phyloP scores from a whole-genome alignment of 2,329 filamentous ascomycete genomes.

The Hymenoscyphus salicellus region DNA sequence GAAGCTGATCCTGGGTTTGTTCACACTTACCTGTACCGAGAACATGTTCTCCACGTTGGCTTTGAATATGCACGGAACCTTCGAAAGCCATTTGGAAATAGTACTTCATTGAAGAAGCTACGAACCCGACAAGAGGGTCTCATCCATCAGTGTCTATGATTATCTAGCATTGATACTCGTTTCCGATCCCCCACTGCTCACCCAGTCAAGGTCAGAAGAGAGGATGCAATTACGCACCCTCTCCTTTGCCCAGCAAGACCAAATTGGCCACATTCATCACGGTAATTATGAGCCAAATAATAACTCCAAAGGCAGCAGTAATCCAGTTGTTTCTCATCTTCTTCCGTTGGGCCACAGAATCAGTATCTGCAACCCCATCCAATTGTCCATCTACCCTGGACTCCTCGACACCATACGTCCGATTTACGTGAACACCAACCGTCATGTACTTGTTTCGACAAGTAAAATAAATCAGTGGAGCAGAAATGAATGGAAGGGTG shows the following conservation, averaged over 20 bases:
- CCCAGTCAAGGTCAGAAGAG: neutral
- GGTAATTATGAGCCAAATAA: constrained; percentile 72
- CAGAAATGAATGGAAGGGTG: constrained; percentile 77
- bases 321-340: constrained; percentile 71
- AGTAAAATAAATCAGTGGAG: constrained; percentile 83
- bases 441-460: constrained; percentile 78
- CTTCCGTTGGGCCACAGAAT: constrained; percentile 17
- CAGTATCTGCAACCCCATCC: constrained; percentile 1
- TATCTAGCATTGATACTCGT: no score
- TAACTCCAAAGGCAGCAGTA: constrained; percentile 52
- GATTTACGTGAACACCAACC: constrained; percentile 22
- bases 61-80: no score
- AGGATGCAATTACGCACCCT: neutral
- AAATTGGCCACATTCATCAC: constrained; percentile 77
- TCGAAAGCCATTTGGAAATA: no score
- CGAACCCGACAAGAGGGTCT: no score
- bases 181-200: no score
- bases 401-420: constrained; percentile 13
- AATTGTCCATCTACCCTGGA: constrained; percentile 30
- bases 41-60: no score
- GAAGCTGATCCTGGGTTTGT: no score
- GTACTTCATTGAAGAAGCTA: no score
- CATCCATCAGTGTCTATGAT: no score
- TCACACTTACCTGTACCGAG: no score
- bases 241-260: constrained; percentile 56